These are phyloP conservation scores for Lachnellula subtilissima DNA, from an alignment of 2,329 filamentous ascomycete species.

Conservation along the genomic window DNA sequence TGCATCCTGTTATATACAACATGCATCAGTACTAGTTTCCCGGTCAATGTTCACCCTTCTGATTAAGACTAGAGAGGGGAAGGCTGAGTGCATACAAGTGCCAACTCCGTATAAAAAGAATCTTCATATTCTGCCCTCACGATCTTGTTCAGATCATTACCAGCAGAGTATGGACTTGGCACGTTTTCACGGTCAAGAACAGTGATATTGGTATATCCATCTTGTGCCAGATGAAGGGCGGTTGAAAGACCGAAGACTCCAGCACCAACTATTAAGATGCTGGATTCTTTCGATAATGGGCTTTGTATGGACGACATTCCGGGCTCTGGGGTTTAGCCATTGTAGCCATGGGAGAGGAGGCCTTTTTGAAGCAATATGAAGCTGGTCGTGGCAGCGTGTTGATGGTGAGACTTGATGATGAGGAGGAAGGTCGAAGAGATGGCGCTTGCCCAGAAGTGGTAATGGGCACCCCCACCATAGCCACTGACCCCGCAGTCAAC, in stretches of 20 bases:
- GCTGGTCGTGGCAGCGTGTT: too few relatives aligned
- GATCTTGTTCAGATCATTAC: constrained; percentile 59
- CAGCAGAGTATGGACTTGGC: constrained; percentile 43
- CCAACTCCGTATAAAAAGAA: neutral
- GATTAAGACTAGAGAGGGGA: constrained; percentile 13
- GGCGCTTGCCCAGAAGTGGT: too few relatives aligned
- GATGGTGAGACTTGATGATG: too few relatives aligned
- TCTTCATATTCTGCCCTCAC: constrained; percentile 32
- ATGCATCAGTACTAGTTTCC: too few relatives aligned
- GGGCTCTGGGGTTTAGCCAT: too few relatives aligned
- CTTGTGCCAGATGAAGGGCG: constrained; percentile 38
- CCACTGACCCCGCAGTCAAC: too few relatives aligned
- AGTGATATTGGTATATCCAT: constrained; percentile 43
- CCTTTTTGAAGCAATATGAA: too few relatives aligned
- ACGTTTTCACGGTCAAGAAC: constrained; percentile 46
- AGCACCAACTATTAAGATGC: constrained; percentile 38
- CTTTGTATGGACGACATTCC: too few relatives aligned
- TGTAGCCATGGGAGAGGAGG: too few relatives aligned
- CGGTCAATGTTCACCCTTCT: neutral
- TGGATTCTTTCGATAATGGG: constrained; percentile 10
- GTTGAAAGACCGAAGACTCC: constrained; percentile 41
- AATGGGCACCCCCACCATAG: too few relatives aligned
- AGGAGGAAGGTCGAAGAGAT: too few relatives aligned
- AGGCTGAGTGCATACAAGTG: constrained; percentile 7
- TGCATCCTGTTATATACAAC: too few relatives aligned